Evolutionary conservation across 306 rosid species (phyloP), one percentile per base, ranked within the genome.

Genomic region (apple (Malus domestica)): DNA sequence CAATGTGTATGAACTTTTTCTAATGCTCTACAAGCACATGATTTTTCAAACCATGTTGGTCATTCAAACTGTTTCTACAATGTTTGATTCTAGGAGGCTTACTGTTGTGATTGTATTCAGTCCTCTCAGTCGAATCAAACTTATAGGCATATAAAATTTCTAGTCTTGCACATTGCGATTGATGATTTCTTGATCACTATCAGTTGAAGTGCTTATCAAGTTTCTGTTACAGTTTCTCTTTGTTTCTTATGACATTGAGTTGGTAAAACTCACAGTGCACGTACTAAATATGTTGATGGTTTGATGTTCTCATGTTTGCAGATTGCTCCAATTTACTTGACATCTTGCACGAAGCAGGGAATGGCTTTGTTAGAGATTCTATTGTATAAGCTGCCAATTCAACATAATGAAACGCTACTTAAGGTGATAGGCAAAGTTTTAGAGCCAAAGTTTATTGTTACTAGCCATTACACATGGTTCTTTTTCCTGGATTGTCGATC

Each of bases 321-420:
- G 98, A 88, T 95, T 83, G 96, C 98, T 89, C 98, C 98, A 64
- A 88, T 95, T 76, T 95, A 95, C 87, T 85, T 92, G 86, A 76
- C 90, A n/a, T 92, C 98, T 3, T 95, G 97, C 90, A 78, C 83
- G 90, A 95, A 92, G 85, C 98, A 92, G 83, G 98, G 98, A 82
- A 85, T 90, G 87, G 88, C 93, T 69, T 84, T 90, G 86, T 67
- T 95, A 83, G 98, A 90, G 87, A 88, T 87, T 76, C 80, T 90
- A 58, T 78, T 95, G 83, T 85, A 76, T 75, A 88, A 86, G 84
- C 96, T 92, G 86, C 85, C 97, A 68, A 89, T 85, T 87, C 93
- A 89, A 69, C 89, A 78, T 46, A 90, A 88, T 79, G 89, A 86
- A 61, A 33, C 71, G 67, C 83, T 95, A 79, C 96, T 95, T 72